Base-by-base conservation (phyloP, 2,329 filamentous ascomycete species). In the Didymella pinodella region DNA sequence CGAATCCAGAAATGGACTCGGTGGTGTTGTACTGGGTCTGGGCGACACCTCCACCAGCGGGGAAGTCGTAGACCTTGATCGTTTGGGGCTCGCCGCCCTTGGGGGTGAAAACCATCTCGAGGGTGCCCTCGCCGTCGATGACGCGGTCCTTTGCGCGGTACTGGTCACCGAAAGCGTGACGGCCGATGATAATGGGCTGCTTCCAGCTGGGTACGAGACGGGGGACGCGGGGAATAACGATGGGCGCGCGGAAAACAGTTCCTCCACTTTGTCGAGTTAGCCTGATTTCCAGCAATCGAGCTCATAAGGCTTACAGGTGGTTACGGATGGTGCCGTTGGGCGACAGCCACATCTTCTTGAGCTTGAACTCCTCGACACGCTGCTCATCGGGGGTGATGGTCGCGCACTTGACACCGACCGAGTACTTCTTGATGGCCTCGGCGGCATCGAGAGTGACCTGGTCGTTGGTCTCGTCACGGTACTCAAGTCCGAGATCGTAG, bases 321-420 rank as follows among this genome's bases (percentile, higher is more conserved):
- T 89, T 89, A 73, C 86, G 80, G 76, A 89, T 89, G 62, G 87
- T 99, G 77, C 95, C 95, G 79, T 99, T 99, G 75, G 95, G 95
- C 56, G 92, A 97, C 59, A 98, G 86, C 95, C 95, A 99, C 95
- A 98, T 98, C 84, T 98, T 89, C 90, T 98, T 99, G 71, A 99
- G 87, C 78, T 97, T 93, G 82, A 98, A 99, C 82, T 98, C 95
- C 84, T 98, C 86, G 29, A 99, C 94, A 78, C 95, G 90, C 65
- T 88, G 90, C 86, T 99, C 95, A 78, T 99, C 95, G 38, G 95
- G 95, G 43, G 95, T 99, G 83, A 99, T 99, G 78, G 95, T 99
- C 67, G 95, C 95, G 81, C 95, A 99, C 86, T 99, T 99, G 83
- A 99, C 92, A 80, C 94, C 95, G 54, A 99, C 95, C 60, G 90